Percentiles rank a stretch among this genome's conserved stretches.
phyloP scores from a whole-genome alignment of 768 basidiomycete species.

The Kockovaella imperatae region DNA sequence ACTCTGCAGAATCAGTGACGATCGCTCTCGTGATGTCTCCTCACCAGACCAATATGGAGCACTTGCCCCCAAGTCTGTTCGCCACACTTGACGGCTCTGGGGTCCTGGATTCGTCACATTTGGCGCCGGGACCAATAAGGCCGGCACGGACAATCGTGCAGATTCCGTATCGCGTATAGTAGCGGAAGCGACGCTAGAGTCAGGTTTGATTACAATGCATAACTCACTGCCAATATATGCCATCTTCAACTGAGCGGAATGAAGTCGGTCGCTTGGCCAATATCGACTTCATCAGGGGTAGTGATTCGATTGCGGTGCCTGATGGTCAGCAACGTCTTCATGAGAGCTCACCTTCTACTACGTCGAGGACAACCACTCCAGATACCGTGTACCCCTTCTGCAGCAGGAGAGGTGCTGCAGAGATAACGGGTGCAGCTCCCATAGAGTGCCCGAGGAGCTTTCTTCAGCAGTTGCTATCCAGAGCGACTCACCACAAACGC shows the following conservation, averaged over 20 bases:
- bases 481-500: conserved; percentile 59
- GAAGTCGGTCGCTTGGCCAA: conserved; percentile 76
- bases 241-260: conserved; percentile 74
- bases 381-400: conserved; percentile 61
- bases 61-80: conserved; percentile 72
- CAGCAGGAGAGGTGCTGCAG: conserved; percentile 60
- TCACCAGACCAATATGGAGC: conserved; percentile 83
- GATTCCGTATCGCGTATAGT: conserved; percentile 74
- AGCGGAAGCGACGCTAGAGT: conserved; percentile 61
- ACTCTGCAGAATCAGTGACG: conserved; percentile 52
- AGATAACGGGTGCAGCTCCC: conserved; percentile 83
- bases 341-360: conserved; percentile 60
- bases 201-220: neutral
- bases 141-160: conserved; percentile 81
- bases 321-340: neutral
- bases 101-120: conserved; percentile 25
- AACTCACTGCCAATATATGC: conserved; percentile 91
- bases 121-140: conserved; percentile 53
- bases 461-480: neutral
- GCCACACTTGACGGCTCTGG: conserved; percentile 59
- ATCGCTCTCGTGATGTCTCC: neutral
- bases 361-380: conserved; percentile 72
- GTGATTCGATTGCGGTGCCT: conserved; percentile 84
- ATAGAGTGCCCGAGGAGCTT: conserved; percentile 88
- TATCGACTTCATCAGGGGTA: conserved; percentile 84